Conservation (phyloP, 768 basidiomycete genomes). For the Rhodotorula toruloides region DNA sequence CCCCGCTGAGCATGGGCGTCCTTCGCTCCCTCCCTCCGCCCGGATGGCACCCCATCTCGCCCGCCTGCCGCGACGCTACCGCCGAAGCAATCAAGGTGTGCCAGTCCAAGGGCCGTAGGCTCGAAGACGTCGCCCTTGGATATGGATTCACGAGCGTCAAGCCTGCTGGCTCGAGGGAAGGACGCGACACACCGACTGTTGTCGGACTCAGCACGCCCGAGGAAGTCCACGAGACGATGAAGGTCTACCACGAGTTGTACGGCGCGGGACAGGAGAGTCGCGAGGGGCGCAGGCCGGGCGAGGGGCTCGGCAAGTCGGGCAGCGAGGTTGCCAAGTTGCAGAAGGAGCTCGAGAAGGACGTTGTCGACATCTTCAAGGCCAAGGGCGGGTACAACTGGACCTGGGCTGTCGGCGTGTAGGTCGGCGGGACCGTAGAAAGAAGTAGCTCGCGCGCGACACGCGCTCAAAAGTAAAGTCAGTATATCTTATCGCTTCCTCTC, state of each 20-base stretch:
- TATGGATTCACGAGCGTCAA: slow-evolving; percentile 54
- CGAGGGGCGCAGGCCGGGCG: slow-evolving; percentile 52
- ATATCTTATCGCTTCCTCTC: background rate
- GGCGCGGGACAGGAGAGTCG: slow-evolving; percentile 46
- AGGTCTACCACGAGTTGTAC: slow-evolving; percentile 62
- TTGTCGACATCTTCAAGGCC: slow-evolving; percentile 28
- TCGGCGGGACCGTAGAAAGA: background rate
- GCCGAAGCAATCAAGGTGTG: slow-evolving; percentile 46
- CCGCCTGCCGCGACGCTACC: slow-evolving; percentile 52
- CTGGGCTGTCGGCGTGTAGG: slow-evolving; percentile 22
- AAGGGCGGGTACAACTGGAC: slow-evolving; percentile 26
- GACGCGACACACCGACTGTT: slow-evolving; percentile 57
- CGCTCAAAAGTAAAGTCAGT: background rate
- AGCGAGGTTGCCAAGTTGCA: slow-evolving; percentile 6
- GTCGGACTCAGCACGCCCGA: slow-evolving; percentile 63
- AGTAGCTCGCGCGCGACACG: too few relatives aligned
- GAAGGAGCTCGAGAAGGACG: slow-evolving; percentile 23
- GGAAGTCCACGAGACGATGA: slow-evolving; percentile 71
- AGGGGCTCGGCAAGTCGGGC: slow-evolving; percentile 14
- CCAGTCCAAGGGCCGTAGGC: slow-evolving; percentile 34
- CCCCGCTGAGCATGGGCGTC: slow-evolving; percentile 79
- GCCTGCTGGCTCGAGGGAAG: slow-evolving; percentile 39
- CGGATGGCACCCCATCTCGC: slow-evolving; percentile 72
- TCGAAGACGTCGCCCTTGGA: slow-evolving; percentile 67
- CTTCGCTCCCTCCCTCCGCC: slow-evolving; percentile 57